These are phyloP conservation scores for Colletotrichum cuscutae DNA, from an alignment of 2,329 filamentous ascomycete species.

Conservation along the genomic window DNA sequence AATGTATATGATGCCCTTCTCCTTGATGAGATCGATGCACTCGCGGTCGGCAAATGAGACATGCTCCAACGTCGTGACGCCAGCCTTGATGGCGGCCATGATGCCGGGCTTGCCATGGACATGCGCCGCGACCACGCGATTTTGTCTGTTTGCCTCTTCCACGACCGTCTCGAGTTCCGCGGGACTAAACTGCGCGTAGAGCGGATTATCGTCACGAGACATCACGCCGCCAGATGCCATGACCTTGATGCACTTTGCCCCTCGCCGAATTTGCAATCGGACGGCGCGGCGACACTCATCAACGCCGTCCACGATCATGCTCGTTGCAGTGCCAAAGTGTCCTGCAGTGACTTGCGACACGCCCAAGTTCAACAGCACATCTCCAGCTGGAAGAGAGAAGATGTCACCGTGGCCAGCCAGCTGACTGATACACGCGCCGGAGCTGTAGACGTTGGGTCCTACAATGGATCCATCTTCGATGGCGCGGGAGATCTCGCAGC, in stretches of 20 bases:
- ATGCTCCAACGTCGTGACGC: slow-evolving; percentile 59
- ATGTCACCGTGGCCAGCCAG: slow-evolving; percentile 61
- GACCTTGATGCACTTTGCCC: slow-evolving; percentile 61
- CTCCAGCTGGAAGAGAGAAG: slow-evolving; percentile 48
- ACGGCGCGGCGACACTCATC: slow-evolving; percentile 56
- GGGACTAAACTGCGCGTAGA: slow-evolving; percentile 54
- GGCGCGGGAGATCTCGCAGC: slow-evolving; percentile 33
- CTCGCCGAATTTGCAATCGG: slow-evolving; percentile 53
- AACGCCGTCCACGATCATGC: slow-evolving; percentile 55
- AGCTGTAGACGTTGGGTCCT: slow-evolving; percentile 60
- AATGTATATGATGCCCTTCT: slow-evolving; percentile 49
- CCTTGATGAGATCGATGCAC: slow-evolving; percentile 50
- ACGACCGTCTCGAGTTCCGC: slow-evolving; percentile 55
- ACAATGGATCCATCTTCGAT: slow-evolving; percentile 49
- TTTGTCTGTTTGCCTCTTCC: slow-evolving; percentile 51
- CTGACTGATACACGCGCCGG: slow-evolving; percentile 54
- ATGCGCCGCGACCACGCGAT: slow-evolving; percentile 54
- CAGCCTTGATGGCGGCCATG: slow-evolving; percentile 53
- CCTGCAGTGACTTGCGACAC: slow-evolving; percentile 43
- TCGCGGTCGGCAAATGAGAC: slow-evolving; percentile 54
- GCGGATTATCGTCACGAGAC: slow-evolving; percentile 51
- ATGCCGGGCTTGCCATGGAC: slow-evolving; percentile 60
- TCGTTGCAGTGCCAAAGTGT: slow-evolving; percentile 42
- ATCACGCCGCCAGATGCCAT: slow-evolving; percentile 54
- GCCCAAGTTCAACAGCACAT: slow-evolving; percentile 47